phyloP scores from a whole-genome alignment of 768 basidiomycete species.

The Calocera cornea region DNA sequence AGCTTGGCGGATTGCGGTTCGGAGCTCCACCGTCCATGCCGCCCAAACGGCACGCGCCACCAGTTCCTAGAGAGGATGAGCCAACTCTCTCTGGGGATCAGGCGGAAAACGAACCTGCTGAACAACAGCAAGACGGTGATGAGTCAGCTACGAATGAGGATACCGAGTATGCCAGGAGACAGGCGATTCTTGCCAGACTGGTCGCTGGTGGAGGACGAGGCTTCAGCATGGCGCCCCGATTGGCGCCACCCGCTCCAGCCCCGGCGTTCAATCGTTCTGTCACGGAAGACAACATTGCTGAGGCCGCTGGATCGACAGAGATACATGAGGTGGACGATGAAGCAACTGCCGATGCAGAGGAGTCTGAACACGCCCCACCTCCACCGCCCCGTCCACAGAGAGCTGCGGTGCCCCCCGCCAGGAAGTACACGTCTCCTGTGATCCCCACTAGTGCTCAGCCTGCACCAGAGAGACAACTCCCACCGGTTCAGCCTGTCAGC shows the following conservation, averaged over 20 bases:
- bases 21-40: not conserved
- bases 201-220: constrained; percentile 46
- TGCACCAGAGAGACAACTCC: constrained; percentile 2
- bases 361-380: constrained; percentile 16
- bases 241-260: constrained; percentile 16
- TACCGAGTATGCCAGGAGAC: constrained; percentile 41
- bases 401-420: not conserved
- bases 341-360: constrained; percentile 5
- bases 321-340: not conserved
- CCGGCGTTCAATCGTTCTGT: constrained; percentile 13
- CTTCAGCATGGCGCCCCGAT: constrained; percentile 39
- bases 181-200: constrained; percentile 41
- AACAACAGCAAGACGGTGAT: constrained; percentile 36
- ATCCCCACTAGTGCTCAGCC: constrained; percentile 14
- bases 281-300: constrained; percentile 6
- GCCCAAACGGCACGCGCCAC: not conserved
- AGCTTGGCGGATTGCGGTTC: not conserved
- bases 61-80: constrained; percentile 9
- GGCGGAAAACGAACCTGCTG: constrained; percentile 18
- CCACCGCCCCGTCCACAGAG: constrained; percentile 12
- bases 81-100: constrained; percentile 12
- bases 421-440: constrained; percentile 16
- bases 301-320: constrained; percentile 12
- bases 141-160: constrained; percentile 19
- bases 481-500: constrained; percentile 14